Evolutionary conservation across 306 rosid species (phyloP), one percentile per base, ranked within the genome.

Genomic region (Mucuna pruriens): DNA sequence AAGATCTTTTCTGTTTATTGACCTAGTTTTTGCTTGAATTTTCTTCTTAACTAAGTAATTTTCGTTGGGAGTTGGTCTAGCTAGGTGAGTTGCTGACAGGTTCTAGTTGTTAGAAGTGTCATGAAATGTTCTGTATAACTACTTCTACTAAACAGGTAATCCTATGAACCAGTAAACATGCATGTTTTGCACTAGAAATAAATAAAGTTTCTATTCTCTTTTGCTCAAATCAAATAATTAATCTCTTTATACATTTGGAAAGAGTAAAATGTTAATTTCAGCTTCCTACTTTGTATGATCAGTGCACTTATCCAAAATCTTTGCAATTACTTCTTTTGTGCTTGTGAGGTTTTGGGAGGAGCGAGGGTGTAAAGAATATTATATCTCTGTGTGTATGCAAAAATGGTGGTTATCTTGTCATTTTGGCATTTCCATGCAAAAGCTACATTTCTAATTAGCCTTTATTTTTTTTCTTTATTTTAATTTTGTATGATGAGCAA

Each of bases 111-210:
- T 22, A 48, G 29, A 23, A 55, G n/a, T 31, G 5, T 67, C 74
- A 26, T 75, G 19, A 75, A 64, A 72, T 58, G 42, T 63, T 80
- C 52, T 64, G 78, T 46, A 51, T 44, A 76, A 34, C 51, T 39
- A 51, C 54, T 63, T 29, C 40, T 13, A 33, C 46, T 54, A 20
- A 67, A 58, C 85, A 40, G 76, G 46, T 42, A 12, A 78, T 69
- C 77, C 82, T 34, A 42, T 62, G 82, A 77, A 84, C 34, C 45
- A 19, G 54, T 8, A n/a, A 52, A 9, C 15, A 71, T 69, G 45
- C 29, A 20, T 26, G 15, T 15, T 85, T 68, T 49, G 13, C 46
- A 68, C 26, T 22, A 40, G 26, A 85, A 77, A 46, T 65, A 3
- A 72, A 45, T 11, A 22, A 54, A 39, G n/a, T 33, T 31, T 81